Evolutionary conservation across 768 basidiomycete genomes (phyloP), one percentile per base, ranked within the genome.

Genomic region (Leucocoprinus sp.): DNA sequence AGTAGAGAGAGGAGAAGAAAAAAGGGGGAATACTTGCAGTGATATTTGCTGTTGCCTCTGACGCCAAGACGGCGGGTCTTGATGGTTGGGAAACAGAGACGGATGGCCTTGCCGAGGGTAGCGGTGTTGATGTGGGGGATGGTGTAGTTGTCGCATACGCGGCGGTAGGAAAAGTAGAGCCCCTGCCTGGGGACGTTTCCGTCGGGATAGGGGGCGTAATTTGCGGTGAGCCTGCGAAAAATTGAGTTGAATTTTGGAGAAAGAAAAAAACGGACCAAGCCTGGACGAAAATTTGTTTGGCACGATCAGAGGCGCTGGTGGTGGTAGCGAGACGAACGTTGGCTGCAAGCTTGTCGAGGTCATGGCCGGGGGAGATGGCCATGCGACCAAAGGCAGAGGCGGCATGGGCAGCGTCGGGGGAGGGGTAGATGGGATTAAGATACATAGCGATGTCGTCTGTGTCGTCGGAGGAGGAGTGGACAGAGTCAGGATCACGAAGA

Each of bases 101-200:
- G 76, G 58, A 96, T 92, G 37, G 92, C 91, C 64, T 96, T 96
- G 51, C 93, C 93, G 56, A 96, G 75, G 1, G 92, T 92, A 54
- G 93, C 93, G 28, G 92, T 91, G 71, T 93, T 96, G 70, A 95
- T 90, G 59, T 93, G 89, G 42, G 87, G 88, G 50, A 93, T 87
- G 42, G 86, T 85, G 66, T 93, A 90, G 64, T 90, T 85, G 67
- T 92, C 88, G 64, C 89, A 93, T 46, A 93, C 82, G 44, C 89
- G 73, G 51, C 85, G 77, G 66, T 93, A 96, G 26, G 91, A 93
- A 60, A 90, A 89, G 65, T 93, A 96, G 41, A 96, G 78, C 5
- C 91, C 92, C 59, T 95, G 92, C 42, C 92, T 81, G 36, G 92
- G 88, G 27, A 93, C 92, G 62, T 93, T 93, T 27, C 90, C 90